Percentiles rank a stretch among this genome's conserved stretches.
Evolutionary conservation across 805 yeast genomes (phyloP).

Genomic region (Yarrowia keelungensis): DNA sequence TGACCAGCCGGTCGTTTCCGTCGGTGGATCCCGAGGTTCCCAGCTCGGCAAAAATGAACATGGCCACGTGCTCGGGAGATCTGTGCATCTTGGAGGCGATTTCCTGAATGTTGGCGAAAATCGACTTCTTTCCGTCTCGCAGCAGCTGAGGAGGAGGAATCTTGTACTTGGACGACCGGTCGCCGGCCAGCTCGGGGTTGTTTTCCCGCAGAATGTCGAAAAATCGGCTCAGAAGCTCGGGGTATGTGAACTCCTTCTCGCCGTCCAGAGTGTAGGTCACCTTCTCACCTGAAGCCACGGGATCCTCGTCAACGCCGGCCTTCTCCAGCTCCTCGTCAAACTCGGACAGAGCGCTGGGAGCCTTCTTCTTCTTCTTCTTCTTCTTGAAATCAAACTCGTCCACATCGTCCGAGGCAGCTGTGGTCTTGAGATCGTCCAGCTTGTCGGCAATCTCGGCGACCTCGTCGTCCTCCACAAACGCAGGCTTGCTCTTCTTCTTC

Average conservation of each 20-base stretch:
- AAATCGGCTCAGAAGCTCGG: conserved; percentile 79
- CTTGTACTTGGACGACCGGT: conserved; percentile 89
- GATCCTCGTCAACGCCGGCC: conserved; percentile 78
- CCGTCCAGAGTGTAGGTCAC: conserved; percentile 47
- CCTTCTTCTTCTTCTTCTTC: conserved; percentile 50
- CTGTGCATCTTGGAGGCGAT: conserved; percentile 94
- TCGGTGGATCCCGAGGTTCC: conserved; percentile 99
- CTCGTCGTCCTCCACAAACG: conserved; percentile 42
- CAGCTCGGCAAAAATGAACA: conserved; percentile 95
- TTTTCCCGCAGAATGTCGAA: conserved; percentile 85
- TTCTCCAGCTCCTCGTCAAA: conserved; percentile 88
- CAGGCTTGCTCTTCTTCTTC: conserved; percentile 50
- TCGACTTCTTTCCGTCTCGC: conserved; percentile 98
- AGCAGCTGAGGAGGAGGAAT: conserved; percentile 97
- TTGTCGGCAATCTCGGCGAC: conserved; percentile 61
- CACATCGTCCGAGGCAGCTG: conserved; percentile 50
- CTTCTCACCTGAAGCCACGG: conserved; percentile 40
- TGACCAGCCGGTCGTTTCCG: conserved; percentile 95
- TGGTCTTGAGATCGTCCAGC: conserved; percentile 78
- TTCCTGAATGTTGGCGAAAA: conserved; percentile 94
- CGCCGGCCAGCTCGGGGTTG: conserved; percentile 98
- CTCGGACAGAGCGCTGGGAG: conserved; percentile 65
- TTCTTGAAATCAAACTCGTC: conserved; percentile 74
- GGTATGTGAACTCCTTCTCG: conserved; percentile 73
- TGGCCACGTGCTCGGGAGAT: conserved; percentile 95